phyloP scores from a whole-genome alignment of 192 early-diverging fungal species.

The Diversispora epigaea region DNA sequence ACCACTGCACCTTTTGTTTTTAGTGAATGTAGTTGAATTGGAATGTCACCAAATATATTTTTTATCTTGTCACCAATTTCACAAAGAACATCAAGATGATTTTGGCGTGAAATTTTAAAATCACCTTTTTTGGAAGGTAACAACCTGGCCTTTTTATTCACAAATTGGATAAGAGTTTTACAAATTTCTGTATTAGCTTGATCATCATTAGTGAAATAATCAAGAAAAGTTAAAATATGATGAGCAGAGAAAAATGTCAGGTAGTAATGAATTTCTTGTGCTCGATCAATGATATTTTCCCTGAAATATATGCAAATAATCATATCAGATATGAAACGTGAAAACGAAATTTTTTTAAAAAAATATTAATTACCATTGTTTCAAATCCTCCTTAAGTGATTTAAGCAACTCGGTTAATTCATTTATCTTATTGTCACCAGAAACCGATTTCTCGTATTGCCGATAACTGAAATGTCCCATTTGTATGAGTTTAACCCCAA shows the following conservation, averaged over 20 bases:
- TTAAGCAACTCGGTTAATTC: neutral
- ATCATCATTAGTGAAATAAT: neutral
- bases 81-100: neutral
- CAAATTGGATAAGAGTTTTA: conserved; percentile 1
- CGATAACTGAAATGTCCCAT: neutral
- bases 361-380: no score
- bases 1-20: neutral
- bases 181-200: neutral
- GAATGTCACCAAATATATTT: neutral
- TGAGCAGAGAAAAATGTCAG: neutral
- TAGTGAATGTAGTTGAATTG: neutral
- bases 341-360: no score
- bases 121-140: neutral
- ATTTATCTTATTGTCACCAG: neutral
- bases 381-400: no score
- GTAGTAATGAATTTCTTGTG: conserved; percentile 6
- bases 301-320: neutral
- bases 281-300: neutral
- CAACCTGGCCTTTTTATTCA: neutral
- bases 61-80: conserved; percentile 8
- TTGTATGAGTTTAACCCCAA: neutral
- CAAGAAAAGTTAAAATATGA: conserved; percentile 11
- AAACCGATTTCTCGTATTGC: neutral
- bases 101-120: no score
- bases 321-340: no score